A percentile compares a stretch with the other conserved stretches of the same genome.
phyloP scores from a whole-genome alignment of 1,284 basidiomycete species.

The Melampsora americana region DNA sequence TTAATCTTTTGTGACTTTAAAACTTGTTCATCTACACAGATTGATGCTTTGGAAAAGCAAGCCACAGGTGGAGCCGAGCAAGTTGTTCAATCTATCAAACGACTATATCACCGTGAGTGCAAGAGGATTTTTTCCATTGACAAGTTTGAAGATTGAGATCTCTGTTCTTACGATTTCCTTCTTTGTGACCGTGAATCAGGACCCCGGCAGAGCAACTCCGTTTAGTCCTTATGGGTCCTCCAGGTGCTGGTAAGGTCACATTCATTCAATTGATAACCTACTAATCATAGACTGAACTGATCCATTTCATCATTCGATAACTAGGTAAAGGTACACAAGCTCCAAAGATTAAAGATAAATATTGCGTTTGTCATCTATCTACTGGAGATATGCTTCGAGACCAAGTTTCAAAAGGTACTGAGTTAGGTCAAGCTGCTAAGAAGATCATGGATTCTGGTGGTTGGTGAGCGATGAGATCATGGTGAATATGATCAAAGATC shows the following conservation, averaged over 20 bases:
- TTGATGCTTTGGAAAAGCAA: slow-evolving; percentile 36
- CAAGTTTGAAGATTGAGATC: background rate
- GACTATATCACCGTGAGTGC: slow-evolving; percentile 9
- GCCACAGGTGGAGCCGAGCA: slow-evolving; percentile 13
- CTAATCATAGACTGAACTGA: slow-evolving; percentile 7
- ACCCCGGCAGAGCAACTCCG: slow-evolving; percentile 40
- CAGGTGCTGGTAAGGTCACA: slow-evolving; percentile 75
- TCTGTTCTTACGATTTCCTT: background rate
- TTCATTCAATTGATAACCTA: background rate
- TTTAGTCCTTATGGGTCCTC: slow-evolving; percentile 79
- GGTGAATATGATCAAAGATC: slow-evolving; percentile 94
- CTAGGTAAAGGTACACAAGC: slow-evolving; percentile 97
- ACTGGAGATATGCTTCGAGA: slow-evolving; percentile 98
- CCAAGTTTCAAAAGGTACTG: slow-evolving; percentile 82
- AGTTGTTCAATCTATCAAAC: slow-evolving; percentile 13
- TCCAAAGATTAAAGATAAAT: slow-evolving; percentile 84
- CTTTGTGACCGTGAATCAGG: background rate
- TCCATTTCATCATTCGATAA: background rate
- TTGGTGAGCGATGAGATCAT: slow-evolving; percentile 95
- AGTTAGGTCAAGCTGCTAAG: slow-evolving; percentile 86
- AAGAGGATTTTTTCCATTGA: background rate
- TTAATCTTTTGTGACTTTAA: background rate
- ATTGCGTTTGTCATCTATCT: slow-evolving; percentile 94
- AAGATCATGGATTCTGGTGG: slow-evolving; percentile 96
- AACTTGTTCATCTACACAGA: background rate